A percentile compares a stretch with the other conserved stretches of the same genome.
These are phyloP conservation scores for Fusarium illudens DNA, from an alignment of 2,329 filamentous ascomycete genomes.

Conservation along the genomic window DNA sequence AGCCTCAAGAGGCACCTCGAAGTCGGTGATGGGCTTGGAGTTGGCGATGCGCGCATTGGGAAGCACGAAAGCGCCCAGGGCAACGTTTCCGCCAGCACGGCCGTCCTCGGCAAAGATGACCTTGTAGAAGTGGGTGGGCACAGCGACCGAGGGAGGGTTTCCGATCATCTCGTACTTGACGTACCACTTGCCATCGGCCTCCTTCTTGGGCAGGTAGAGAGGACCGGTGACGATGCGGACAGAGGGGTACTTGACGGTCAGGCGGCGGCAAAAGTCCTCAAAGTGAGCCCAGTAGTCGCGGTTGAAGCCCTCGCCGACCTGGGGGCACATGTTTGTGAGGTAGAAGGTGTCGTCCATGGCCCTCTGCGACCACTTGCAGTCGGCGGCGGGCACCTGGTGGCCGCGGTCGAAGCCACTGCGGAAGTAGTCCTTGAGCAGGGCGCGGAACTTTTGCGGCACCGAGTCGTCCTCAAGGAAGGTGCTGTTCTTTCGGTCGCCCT, in stretches of 20 bases:
- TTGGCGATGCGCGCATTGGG: slow-evolving; percentile 92
- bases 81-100: slow-evolving; percentile 73
- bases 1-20: slow-evolving; percentile 93
- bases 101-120: slow-evolving; percentile 96
- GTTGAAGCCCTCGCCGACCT: slow-evolving; percentile 98
- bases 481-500: slow-evolving; percentile 85
- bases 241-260: slow-evolving; percentile 82
- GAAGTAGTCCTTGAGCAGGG: slow-evolving; percentile 91
- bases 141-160: slow-evolving; percentile 89
- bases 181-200: slow-evolving; percentile 88
- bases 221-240: slow-evolving; percentile 94
- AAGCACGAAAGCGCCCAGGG: slow-evolving; percentile 91
- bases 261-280: slow-evolving; percentile 91
- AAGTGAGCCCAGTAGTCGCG: slow-evolving; percentile 99
- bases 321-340: slow-evolving; percentile 96
- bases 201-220: slow-evolving; percentile 87
- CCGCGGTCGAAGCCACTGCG: slow-evolving; percentile 94
- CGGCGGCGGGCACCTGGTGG: slow-evolving; percentile 95
- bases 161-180: slow-evolving; percentile 97
- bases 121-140: slow-evolving; percentile 99
- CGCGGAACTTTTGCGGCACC: slow-evolving; percentile 88
- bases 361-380: slow-evolving; percentile 92
- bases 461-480: slow-evolving; percentile 81
- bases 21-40: slow-evolving; percentile 85
- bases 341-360: slow-evolving; percentile 97